Base-by-base conservation (phyloP, 2,329 filamentous ascomycete genomes). In the Polytolypa hystricis region DNA sequence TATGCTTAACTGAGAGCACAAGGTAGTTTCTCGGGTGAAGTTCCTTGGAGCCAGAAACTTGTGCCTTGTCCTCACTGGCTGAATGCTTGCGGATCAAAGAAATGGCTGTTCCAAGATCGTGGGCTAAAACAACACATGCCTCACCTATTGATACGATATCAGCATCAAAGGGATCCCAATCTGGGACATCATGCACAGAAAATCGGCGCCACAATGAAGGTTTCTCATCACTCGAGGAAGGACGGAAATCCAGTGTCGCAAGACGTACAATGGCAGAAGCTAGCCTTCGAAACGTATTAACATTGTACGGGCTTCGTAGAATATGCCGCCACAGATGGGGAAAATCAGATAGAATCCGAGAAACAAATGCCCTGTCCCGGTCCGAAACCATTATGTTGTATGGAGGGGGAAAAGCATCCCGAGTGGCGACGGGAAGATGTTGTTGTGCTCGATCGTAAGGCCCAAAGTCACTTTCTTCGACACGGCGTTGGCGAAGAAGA, bases 1-100 rank as follows among this genome's bases (percentile, higher is more conserved):
- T 11, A 21, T 48, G 35, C 14, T 33, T 35, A 35, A 48, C 38
- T 11, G 44, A 48, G 28, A 48, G 41, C 33, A 50, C 42, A n/a
- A 50, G 38, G 38, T 50, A 50, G 34, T 32, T 47, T 30, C 29
- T 30, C 31, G 28, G 14, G 28, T 15, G 8, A 16, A n/a, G 11
- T 15, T 30, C 28, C 8, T 11, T 30, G 11, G 11, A n/a, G 8
- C 8, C n/a, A 25, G 21, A 25, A 19, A 20, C 4, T 18, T 25
- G 33, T 15, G 3, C 12, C 18, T 4, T 14, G 8, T 35, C 39
- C 25, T 41, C 42, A 19, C 19, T 9, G 17, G 29, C n/a, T n/a
- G n/a, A 42, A 40, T 47, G 43, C 15, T 39, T 18, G 39, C 39
- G 38, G 17, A 47, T 34, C 17, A 35, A 28, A 15, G 20, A 14